Percentiles rank a stretch among this genome's conserved stretches.
Conservation (phyloP, 306 rosid species). For the Pueraria montana region DNA sequence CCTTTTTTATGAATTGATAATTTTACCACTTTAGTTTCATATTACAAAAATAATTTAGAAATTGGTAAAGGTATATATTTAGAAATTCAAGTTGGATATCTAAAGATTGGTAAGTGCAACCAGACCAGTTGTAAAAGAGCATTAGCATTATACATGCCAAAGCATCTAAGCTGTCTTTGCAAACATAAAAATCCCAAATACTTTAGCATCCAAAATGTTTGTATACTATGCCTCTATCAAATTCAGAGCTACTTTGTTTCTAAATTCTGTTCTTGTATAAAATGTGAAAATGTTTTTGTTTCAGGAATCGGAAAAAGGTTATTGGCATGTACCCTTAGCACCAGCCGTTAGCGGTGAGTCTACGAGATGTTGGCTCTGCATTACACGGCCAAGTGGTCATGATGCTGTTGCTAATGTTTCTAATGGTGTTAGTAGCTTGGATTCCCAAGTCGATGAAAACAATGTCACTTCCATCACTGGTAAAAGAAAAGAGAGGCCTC, state of each 20-base stretch:
- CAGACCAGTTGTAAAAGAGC: not conserved
- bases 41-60: slow-evolving; percentile 20
- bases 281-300: slow-evolving; percentile 43
- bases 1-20: not conserved
- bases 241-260: not conserved
- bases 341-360: slow-evolving; percentile 52
- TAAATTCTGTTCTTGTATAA: slow-evolving; percentile 19
- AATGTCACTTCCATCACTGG: slow-evolving; percentile 51
- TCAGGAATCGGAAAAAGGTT: slow-evolving; percentile 85
- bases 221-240: slow-evolving; percentile 4
- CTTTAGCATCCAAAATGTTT: slow-evolving; percentile 10
- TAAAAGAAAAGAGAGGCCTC: slow-evolving; percentile 82
- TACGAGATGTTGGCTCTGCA: slow-evolving; percentile 79
- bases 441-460: slow-evolving; percentile 47
- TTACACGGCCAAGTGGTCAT: slow-evolving; percentile 58
- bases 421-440: slow-evolving; percentile 16
- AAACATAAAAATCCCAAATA: slow-evolving; percentile 25
- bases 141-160: not conserved
- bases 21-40: not conserved
- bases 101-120: slow-evolving; percentile 19
- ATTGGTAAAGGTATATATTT: slow-evolving; percentile 5
- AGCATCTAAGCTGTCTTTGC: not conserved
- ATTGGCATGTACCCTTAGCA: slow-evolving; percentile 86
- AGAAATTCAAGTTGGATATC: not conserved
- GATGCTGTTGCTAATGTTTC: slow-evolving; percentile 34